Conservation (phyloP, 345 rosid species). For the Arabis hirsuta region DNA sequence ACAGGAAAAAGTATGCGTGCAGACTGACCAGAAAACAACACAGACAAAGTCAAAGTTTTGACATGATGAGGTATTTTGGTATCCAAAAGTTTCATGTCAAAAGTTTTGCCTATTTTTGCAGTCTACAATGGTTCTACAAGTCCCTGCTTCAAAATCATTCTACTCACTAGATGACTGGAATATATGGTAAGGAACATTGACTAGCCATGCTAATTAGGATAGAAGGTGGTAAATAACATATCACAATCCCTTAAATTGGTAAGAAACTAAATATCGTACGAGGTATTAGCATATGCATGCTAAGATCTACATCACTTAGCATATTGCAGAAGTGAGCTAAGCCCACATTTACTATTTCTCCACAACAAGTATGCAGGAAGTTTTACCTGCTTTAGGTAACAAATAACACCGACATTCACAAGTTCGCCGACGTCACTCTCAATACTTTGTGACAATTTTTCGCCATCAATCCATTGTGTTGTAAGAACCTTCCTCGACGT, state of each 20-base stretch:
- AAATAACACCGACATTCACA: constrained; percentile 96
- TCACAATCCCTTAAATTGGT: background rate
- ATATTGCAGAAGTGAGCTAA: constrained; percentile 6
- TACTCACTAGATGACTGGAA: background rate
- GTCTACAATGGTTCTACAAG: background rate
- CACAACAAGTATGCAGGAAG: constrained; percentile 9
- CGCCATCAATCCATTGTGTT: constrained; percentile 88
- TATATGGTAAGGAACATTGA: background rate
- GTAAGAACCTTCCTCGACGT: constrained; percentile 98
- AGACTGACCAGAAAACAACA: background rate
- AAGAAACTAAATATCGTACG: background rate
- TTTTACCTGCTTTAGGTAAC: constrained; percentile 93
- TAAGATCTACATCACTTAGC: constrained; percentile 1
- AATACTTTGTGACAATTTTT: constrained; percentile 88
- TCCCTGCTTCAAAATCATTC: constrained; percentile 1
- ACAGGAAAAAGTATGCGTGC: background rate
- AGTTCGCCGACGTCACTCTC: constrained; percentile 96
- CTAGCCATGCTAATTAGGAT: constrained; percentile 1
- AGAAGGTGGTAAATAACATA: background rate
- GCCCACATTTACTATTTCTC: constrained; percentile 1
- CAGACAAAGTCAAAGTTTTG: too few species aligned
- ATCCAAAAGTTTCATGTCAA: too few species aligned
- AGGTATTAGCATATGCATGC: background rate
- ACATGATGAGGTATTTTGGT: too few species aligned
- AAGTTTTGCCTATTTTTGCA: too few species aligned